phyloP scores from a whole-genome alignment of 2,329 filamentous ascomycete genomes.

The Penicillium sp. region DNA sequence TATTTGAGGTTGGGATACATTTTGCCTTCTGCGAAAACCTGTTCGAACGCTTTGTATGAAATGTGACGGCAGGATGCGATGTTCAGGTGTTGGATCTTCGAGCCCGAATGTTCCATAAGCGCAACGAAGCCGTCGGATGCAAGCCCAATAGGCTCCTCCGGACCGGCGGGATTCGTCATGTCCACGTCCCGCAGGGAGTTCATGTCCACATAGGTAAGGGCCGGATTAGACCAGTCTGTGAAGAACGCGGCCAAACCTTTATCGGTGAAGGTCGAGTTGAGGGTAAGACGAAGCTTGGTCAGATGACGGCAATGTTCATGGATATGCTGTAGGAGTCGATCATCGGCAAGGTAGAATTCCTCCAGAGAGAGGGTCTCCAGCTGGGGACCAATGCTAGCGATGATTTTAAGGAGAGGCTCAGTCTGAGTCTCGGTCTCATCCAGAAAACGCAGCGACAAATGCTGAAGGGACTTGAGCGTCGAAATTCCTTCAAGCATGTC shows the following conservation, averaged over 20 bases:
- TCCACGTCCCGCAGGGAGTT: slow-evolving; percentile 71
- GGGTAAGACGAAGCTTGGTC: slow-evolving; percentile 68
- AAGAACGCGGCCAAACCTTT: slow-evolving; percentile 65
- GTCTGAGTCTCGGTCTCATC: slow-evolving; percentile 48
- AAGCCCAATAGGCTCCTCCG: slow-evolving; percentile 58
- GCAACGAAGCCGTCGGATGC: slow-evolving; percentile 67
- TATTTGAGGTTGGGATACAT: slow-evolving; percentile 60
- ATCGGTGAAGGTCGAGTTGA: slow-evolving; percentile 69
- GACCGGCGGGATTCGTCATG: slow-evolving; percentile 56
- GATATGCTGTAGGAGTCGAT: slow-evolving; percentile 61
- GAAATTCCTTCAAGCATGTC: slow-evolving; percentile 58
- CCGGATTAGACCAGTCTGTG: slow-evolving; percentile 63
- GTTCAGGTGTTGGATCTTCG: slow-evolving; percentile 57
- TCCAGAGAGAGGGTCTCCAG: slow-evolving; percentile 73
- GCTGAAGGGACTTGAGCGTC: slow-evolving; percentile 55
- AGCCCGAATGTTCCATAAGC: slow-evolving; percentile 74
- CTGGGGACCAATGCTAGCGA: slow-evolving; percentile 54
- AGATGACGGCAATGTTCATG: slow-evolving; percentile 61
- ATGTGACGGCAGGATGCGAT: slow-evolving; percentile 82
- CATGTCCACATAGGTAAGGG: slow-evolving; percentile 63
- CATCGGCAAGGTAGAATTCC: slow-evolving; percentile 57
- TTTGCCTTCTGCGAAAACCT: slow-evolving; percentile 57
- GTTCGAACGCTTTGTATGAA: slow-evolving; percentile 59
- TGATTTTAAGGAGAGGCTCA: slow-evolving; percentile 51
- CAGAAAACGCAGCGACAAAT: slow-evolving; percentile 64